Evolutionary conservation across 2,329 filamentous ascomycete species (phyloP), one percentile per base, ranked within the genome.

Genomic region (Monilinia laxa): DNA sequence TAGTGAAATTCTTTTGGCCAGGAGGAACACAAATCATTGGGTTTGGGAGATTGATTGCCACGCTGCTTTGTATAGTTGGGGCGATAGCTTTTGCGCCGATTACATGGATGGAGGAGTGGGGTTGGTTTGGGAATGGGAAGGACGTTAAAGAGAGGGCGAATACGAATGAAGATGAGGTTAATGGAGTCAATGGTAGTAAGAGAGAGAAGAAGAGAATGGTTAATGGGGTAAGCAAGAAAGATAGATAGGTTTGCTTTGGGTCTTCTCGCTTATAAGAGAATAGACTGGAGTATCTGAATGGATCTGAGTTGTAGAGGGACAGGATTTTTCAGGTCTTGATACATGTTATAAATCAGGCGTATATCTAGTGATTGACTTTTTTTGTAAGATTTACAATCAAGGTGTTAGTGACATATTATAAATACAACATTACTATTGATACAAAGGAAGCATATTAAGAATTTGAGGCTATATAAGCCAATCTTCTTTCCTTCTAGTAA

Each of bases 1-100:
- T 88, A 69, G 80, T 94, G 68, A 88, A 89, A 72, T 95, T 96
- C 74, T 72, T 93, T 23, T 73, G 84, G 20, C 87, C 89, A 14
- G 83, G 85, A 0, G 78, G 88, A 0, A 87, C 85, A 0, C 78
- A 81, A 10, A 42, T 89, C 1, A 77, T 92, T 1, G 81, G 85
- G 77, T 70, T 82, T 3, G 90, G 85, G 83, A 52, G 53, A 16
- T 35, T 38, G 63, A 2, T 60, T 59, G 86, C 86, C 4, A 89
- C 90, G 0, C 69, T 85, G 4, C 75, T 90, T 4, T 94, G 90
- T 71, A 79, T 90, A 1, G 1, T 90, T 1, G 87, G 86, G 0
- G 81, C 87, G 1, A 67, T 83, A 56, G 23, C 81, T 12, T 72
- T 84, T 23, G 81, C 78, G 74, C 85, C 85, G 10, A 73, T 87